phyloP scores from a whole-genome alignment of 2,329 filamentous ascomycete genomes.

The Fusarium lateritium region DNA sequence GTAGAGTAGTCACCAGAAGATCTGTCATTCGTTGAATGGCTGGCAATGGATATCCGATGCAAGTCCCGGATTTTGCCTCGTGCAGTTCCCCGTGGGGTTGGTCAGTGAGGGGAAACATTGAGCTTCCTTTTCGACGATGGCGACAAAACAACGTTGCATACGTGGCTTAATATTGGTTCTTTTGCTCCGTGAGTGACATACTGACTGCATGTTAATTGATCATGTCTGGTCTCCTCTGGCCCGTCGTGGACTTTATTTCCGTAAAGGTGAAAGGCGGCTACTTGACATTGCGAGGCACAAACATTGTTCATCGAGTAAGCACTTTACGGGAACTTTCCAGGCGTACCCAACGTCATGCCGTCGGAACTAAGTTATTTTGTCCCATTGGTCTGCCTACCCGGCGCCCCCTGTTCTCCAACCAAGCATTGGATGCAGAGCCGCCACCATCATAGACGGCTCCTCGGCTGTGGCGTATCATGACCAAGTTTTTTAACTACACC shows the following conservation, averaged over 20 bases:
- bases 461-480: constrained; percentile 37
- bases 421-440: constrained; percentile 21
- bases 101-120: constrained; percentile 26
- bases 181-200: not conserved
- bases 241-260: too few species aligned
- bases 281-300: not conserved
- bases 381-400: not conserved
- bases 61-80: constrained; percentile 11
- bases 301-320: not conserved
- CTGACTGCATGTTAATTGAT: not conserved
- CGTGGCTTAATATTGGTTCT: constrained; percentile 15
- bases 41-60: not conserved
- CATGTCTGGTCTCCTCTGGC: too few species aligned
- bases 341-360: constrained; percentile 3
- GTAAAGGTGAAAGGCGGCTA: not conserved
- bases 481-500: not conserved
- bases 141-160: constrained; percentile 21
- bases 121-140: constrained; percentile 30
- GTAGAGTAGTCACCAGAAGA: constrained; percentile 9
- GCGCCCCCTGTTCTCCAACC: constrained; percentile 17
- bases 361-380: not conserved
- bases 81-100: constrained; percentile 32
- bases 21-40: constrained; percentile 9
- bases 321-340: constrained; percentile 22
- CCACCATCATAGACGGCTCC: constrained; percentile 20